Conservation (phyloP, 768 basidiomycete genomes). For the Podaxis sp. region DNA sequence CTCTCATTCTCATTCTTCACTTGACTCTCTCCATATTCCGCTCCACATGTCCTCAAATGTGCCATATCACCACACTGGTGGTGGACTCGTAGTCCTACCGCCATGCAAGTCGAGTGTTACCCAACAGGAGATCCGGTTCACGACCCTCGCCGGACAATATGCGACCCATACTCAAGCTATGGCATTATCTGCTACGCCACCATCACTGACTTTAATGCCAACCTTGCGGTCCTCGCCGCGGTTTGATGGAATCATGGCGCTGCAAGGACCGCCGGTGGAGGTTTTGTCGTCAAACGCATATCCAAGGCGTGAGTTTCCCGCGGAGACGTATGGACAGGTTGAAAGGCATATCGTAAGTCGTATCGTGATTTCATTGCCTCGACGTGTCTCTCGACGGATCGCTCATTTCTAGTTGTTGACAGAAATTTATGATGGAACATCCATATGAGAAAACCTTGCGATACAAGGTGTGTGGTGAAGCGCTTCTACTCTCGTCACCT, state of each 20-base stretch:
- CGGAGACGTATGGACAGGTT: background rate
- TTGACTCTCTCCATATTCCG: background rate
- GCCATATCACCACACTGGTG: background rate
- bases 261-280: background rate
- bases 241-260: background rate
- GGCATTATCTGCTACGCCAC: background rate
- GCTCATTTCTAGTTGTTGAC: background rate
- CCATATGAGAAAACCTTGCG: background rate
- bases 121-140: background rate
- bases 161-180: background rate
- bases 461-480: background rate
- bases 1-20: background rate
- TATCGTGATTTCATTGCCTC: background rate
- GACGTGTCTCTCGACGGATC: background rate
- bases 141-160: background rate
- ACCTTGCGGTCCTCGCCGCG: background rate
- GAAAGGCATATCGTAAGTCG: constrained; percentile 1
- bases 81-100: background rate
- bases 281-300: background rate
- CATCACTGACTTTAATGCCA: too few relatives aligned
- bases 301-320: background rate
- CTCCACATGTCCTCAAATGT: background rate
- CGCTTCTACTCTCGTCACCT: background rate
- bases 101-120: constrained; percentile 4
- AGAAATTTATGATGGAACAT: background rate